These are phyloP conservation scores for Groenewaldozyma salmanticensis DNA, from an alignment of 805 yeast genomes.

Conservation along the genomic window DNA sequence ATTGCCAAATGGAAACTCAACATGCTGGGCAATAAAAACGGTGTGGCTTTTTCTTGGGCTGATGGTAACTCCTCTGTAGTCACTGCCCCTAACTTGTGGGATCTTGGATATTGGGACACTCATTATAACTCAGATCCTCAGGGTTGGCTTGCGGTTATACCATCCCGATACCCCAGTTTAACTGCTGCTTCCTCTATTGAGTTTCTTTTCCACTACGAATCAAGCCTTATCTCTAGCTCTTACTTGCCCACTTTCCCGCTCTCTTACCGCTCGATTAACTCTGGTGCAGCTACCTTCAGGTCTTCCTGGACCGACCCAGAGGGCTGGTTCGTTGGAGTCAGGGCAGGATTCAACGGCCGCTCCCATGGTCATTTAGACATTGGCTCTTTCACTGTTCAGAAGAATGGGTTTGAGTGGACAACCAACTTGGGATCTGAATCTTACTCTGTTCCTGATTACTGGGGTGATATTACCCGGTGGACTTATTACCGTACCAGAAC, in stretches of 20 bases:
- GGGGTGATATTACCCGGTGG: slow-evolving; percentile 3
- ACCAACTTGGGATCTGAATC: neutral
- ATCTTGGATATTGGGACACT: neutral
- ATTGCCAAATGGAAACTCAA: neutral
- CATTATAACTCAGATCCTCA: neutral
- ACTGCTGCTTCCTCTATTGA: no score
- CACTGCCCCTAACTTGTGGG: neutral
- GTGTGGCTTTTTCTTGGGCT: slow-evolving; percentile 1
- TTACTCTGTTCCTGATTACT: slow-evolving; percentile 5
- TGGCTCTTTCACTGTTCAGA: neutral
- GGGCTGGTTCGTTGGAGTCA: neutral
- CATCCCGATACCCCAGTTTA: no score
- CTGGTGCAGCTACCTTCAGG: neutral
- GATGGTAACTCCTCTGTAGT: neutral
- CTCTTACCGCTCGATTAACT: neutral
- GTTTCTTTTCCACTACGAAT: no score
- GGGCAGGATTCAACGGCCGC: neutral
- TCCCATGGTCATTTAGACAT: neutral
- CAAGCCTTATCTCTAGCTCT: no score
- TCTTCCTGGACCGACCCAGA: slow-evolving; percentile 1
- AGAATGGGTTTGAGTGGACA: neutral
- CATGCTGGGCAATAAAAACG: neutral
- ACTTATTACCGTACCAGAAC: slow-evolving; percentile 6
- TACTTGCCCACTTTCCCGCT: no score
- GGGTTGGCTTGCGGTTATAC: no score